Percentiles rank a stretch among this genome's conserved stretches.
Evolutionary conservation across 345 rosid genomes (phyloP).

Genomic region (Eucalyptus rudis): DNA sequence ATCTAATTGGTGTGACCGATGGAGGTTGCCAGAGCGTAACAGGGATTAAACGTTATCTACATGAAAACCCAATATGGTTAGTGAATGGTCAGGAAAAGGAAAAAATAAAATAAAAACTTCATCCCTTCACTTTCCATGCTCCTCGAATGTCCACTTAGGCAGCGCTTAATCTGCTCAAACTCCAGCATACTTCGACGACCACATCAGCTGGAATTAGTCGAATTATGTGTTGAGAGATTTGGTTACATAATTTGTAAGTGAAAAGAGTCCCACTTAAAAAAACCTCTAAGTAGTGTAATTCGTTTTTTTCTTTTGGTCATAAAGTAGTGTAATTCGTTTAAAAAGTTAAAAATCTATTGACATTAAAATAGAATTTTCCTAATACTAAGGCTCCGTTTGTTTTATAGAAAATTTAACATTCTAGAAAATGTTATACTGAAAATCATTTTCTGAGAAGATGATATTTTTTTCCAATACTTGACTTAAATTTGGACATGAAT

Average conservation of each 20-base stretch:
- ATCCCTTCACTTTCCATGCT: not conserved
- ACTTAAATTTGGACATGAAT: too few species aligned
- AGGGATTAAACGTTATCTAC: not conserved
- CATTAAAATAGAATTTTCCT: not conserved
- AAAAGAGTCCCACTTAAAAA: not conserved
- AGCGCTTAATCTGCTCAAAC: not conserved
- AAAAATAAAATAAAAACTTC: not conserved
- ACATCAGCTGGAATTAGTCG: not conserved
- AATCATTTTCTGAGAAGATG: not conserved
- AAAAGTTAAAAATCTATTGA: too few species aligned
- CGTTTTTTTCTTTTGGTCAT: too few species aligned
- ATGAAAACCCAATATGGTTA: not conserved
- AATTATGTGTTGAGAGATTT: not conserved
- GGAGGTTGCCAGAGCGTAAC: not conserved
- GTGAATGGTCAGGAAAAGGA: not conserved
- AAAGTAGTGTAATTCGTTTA: too few species aligned
- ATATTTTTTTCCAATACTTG: too few species aligned
- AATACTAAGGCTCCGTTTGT: too few species aligned
- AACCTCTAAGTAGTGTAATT: too few species aligned
- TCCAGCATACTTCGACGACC: not conserved
- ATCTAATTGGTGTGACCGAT: not conserved
- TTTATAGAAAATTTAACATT: too few species aligned
- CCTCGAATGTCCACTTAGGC: not conserved
- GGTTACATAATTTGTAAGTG: not conserved
- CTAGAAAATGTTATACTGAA: fast-evolving